phyloP scores from a whole-genome alignment of 2,329 filamentous ascomycete genomes.

The Thelonectria discophora region DNA sequence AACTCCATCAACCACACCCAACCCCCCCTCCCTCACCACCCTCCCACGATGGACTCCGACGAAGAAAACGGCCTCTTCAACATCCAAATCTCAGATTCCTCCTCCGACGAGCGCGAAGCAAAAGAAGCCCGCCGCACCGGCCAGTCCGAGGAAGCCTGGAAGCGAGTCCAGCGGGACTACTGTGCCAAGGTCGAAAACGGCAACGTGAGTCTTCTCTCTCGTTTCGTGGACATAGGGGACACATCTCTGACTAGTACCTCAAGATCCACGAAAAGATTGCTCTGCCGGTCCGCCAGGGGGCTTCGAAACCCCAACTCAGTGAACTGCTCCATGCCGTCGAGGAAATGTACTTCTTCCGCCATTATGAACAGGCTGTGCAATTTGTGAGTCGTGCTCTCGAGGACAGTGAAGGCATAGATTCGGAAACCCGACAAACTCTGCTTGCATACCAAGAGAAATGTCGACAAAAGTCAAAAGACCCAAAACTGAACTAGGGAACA shows the following conservation, averaged over 20 bases:
- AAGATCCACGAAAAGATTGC: conserved; percentile 56
- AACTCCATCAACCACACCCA: too few relatives aligned
- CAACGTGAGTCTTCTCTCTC: conserved; percentile 53
- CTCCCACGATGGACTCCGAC: conserved; percentile 42
- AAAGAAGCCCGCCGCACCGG: conserved; percentile 48
- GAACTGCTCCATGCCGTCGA: conserved; percentile 65
- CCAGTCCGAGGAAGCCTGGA: conserved; percentile 62
- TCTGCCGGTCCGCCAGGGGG: conserved; percentile 50
- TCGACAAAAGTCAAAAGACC: conserved; percentile 42
- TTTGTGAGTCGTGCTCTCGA: conserved; percentile 51
- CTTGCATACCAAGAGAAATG: conserved; percentile 55
- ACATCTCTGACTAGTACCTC: background rate
- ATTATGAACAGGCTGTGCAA: conserved; percentile 55
- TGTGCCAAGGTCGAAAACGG: conserved; percentile 62
- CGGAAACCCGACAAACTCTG: conserved; percentile 53
- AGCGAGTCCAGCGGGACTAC: conserved; percentile 56
- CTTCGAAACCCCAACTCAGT: conserved; percentile 59
- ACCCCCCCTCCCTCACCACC: background rate
- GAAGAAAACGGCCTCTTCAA: conserved; percentile 43
- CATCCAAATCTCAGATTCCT: conserved; percentile 47
- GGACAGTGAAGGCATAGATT: conserved; percentile 50
- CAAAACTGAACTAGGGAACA: background rate
- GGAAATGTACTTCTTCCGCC: conserved; percentile 64
- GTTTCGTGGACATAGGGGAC: too few relatives aligned
- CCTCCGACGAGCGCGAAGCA: conserved; percentile 45